Evolutionary conservation across 306 rosid species (phyloP).

Genomic region (Abrus precatorius): DNA sequence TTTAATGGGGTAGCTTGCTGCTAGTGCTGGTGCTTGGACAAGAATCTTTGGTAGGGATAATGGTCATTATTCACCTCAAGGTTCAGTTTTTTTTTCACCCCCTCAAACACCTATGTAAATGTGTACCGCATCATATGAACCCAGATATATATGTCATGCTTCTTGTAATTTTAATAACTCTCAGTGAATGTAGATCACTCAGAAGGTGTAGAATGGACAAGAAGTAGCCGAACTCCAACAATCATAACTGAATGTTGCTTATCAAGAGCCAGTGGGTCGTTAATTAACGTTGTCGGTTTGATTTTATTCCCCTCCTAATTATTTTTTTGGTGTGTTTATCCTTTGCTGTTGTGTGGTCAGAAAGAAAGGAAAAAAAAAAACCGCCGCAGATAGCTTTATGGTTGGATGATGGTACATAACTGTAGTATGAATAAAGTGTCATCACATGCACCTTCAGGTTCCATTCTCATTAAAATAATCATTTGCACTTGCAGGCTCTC

Average conservation of each 20-base stretch:
- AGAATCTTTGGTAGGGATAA: slow-evolving; percentile 48
- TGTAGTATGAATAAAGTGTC: slow-evolving; percentile 38
- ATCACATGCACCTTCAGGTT: slow-evolving; percentile 21
- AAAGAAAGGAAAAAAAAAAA: slow-evolving; percentile 32
- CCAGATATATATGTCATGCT: slow-evolving; percentile 44
- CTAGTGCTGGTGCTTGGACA: slow-evolving; percentile 58
- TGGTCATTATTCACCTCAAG: slow-evolving; percentile 51
- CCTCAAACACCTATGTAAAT: slow-evolving; percentile 25
- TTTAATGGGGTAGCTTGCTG: slow-evolving; percentile 68
- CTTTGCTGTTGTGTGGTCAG: slow-evolving; percentile 21
- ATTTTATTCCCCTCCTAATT: slow-evolving; percentile 22
- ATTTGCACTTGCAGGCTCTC: slow-evolving; percentile 35
- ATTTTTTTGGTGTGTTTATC: background rate
- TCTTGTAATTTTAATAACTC: slow-evolving; percentile 53
- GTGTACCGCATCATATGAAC: slow-evolving; percentile 40
- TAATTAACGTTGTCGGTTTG: slow-evolving; percentile 54
- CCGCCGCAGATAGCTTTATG: too few species aligned
- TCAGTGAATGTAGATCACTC: slow-evolving; percentile 65
- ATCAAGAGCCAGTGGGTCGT: slow-evolving; percentile 50
- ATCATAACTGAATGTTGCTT: slow-evolving; percentile 56
- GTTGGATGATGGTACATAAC: slow-evolving; percentile 10
- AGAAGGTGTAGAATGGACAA: slow-evolving; percentile 66
- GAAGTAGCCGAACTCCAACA: slow-evolving; percentile 58
- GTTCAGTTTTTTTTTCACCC: slow-evolving; percentile 44
- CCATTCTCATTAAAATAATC: slow-evolving; percentile 46